phyloP scores from a whole-genome alignment of 2,329 filamentous ascomycete species.

The Nemania diffusa region DNA sequence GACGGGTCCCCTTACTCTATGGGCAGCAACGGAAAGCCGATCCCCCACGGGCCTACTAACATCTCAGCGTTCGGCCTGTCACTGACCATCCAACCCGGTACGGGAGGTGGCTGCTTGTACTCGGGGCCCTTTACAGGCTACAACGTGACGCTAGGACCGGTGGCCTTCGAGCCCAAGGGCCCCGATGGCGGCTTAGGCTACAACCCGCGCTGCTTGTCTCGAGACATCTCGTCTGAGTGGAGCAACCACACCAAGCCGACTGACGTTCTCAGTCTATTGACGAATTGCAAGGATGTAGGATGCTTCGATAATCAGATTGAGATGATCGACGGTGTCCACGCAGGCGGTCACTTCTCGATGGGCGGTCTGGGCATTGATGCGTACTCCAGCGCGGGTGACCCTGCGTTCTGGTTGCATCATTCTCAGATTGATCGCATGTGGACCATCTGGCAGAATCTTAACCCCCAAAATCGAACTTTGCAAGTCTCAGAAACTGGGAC shows the following conservation, averaged over 20 bases:
- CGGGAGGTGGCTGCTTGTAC: neutral
- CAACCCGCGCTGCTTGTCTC: neutral
- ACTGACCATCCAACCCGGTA: neutral
- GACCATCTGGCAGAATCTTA: neutral
- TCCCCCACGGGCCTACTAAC: neutral
- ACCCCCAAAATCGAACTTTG: neutral
- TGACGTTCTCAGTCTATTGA: neutral
- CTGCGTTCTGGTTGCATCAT: neutral
- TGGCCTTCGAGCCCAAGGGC: neutral
- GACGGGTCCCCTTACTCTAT: neutral
- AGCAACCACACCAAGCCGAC: neutral
- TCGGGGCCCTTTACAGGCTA: neutral
- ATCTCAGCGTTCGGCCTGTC: neutral
- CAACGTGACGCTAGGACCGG: neutral
- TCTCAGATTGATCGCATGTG: neutral
- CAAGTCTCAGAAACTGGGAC: neutral
- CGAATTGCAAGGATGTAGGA: neutral
- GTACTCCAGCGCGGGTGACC: neutral
- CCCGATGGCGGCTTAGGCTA: neutral
- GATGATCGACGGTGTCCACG: neutral
- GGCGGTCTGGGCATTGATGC: neutral
- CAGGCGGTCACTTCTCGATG: neutral
- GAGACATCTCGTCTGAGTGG: neutral
- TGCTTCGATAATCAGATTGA: neutral
- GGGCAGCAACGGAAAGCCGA: neutral